Base-by-base conservation (phyloP, 306 rosid species). In the Castanea mollissima region DNA sequence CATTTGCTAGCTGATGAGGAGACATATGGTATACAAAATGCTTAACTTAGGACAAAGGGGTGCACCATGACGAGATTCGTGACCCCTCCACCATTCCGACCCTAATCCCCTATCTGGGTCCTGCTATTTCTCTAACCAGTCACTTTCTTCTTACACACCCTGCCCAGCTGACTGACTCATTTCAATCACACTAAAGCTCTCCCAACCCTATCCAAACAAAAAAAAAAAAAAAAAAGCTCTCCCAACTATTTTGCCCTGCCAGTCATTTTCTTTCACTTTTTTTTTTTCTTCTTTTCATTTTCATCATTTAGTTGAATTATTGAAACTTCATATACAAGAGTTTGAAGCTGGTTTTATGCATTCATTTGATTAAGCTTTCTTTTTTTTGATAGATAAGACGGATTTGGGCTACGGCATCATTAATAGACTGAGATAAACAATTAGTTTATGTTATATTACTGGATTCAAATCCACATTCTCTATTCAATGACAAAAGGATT, bases 1-100 rank as follows among this genome's bases (percentile, higher is more conserved):
- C 92, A 72, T 76, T 84, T 91, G 97, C 85, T 69, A 74, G 81
- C 80, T 75, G 14, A 32, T 20, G 54, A 34, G 86, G 34, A 80
- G 81, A 88, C 97, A 92, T 51, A 75, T 80, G 72, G 72, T 31
- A 19, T 81, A 76, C 84, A 59, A 68, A 51, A 71, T 16, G 76
- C 49, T 62, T 62, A 75, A 67, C 83, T 55, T 57, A 81, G 51
- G 76, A 85, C 79, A 65, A 41, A 41, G 31, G 55, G 77, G 79
- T 78, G 83, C 80, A 88, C 71, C 70, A 9, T 59, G 79, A 86
- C 87, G 84, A 64, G 57, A 2, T 62, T 55, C 71, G n/a, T 27
- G 55, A 71, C 76, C 76, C 76, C 76, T 67, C 79, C 81, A 57
- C 73, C 31, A 71, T 67, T 19, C 29, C 69, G n/a, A 29, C 56